A percentile compares a stretch with the other conserved stretches of the same genome.
phyloP scores from a whole-genome alignment of 2,329 filamentous ascomycete genomes.

The Xylaria digitata region DNA sequence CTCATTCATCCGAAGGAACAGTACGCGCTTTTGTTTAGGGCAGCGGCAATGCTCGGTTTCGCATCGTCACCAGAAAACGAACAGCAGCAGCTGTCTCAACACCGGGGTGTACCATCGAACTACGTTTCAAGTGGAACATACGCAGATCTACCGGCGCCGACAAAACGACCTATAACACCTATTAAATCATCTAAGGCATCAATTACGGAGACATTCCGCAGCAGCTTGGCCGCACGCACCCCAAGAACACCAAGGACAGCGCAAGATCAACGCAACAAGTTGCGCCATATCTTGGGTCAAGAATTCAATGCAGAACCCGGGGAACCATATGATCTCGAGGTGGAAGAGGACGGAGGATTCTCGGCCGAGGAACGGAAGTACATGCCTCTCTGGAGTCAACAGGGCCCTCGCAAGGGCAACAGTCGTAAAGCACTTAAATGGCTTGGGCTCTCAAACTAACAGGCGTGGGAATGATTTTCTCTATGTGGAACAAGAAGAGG shows the following conservation, averaged over 20 bases:
- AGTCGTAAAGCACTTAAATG: constrained; percentile 66
- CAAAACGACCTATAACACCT: constrained; percentile 47
- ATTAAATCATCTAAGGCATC: constrained; percentile 19
- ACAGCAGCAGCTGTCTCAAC: constrained; percentile 8
- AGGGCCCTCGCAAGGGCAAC: constrained; percentile 54
- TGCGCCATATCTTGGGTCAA: constrained; percentile 43
- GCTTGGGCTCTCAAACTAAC: constrained; percentile 56
- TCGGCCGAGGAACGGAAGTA: constrained; percentile 63
- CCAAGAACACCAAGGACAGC: constrained; percentile 44
- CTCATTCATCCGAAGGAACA: constrained; percentile 38
- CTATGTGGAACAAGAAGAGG: background rate
- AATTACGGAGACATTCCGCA: constrained; percentile 51
- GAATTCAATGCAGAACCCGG: constrained; percentile 28
- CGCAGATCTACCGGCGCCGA: constrained; percentile 22
- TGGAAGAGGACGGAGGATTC: constrained; percentile 53
- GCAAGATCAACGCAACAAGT: constrained; percentile 49
- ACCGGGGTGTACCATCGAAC: constrained; percentile 1
- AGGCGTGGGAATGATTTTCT: background rate
- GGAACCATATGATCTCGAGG: constrained; percentile 49
- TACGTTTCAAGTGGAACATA: constrained; percentile 38
- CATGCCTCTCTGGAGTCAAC: constrained; percentile 59
- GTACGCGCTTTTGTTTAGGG: constrained; percentile 42
- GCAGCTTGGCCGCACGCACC: constrained; percentile 19
- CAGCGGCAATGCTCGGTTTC: constrained; percentile 45
- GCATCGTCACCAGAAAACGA: constrained; percentile 21